Percentiles rank a stretch among this genome's conserved stretches.
These are phyloP conservation scores for Pseudocercospora ulei DNA, from an alignment of 2,329 filamentous ascomycete genomes.

Conservation along the genomic window DNA sequence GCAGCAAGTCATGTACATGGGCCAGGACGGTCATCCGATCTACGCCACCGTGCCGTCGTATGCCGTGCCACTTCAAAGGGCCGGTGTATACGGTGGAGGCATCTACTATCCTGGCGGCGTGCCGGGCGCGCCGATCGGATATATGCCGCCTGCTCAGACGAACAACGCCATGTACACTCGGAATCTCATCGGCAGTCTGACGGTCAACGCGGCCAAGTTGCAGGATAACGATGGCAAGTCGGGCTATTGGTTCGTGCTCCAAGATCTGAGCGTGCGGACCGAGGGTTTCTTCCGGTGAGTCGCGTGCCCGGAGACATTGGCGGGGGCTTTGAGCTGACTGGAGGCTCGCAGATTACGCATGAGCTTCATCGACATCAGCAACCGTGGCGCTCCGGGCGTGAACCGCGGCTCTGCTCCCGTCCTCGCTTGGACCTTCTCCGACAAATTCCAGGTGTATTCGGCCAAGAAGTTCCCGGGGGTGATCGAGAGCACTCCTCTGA, in stretches of 20 bases:
- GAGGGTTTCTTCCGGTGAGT: slow-evolving; percentile 80
- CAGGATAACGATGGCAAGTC: slow-evolving; percentile 68
- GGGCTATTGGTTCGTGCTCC: slow-evolving; percentile 93
- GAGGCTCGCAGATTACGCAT: slow-evolving; percentile 49
- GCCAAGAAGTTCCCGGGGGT: slow-evolving; percentile 98
- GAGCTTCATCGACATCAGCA: slow-evolving; percentile 75
- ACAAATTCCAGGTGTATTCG: slow-evolving; percentile 84
- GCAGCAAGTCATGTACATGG: slow-evolving; percentile 18
- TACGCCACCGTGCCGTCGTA: slow-evolving; percentile 22
- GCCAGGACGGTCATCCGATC: slow-evolving; percentile 20
- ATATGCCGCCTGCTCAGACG: slow-evolving; percentile 30
- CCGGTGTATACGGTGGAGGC: slow-evolving; percentile 16
- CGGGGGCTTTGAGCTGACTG: too few species aligned
- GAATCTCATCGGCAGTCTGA: slow-evolving; percentile 85
- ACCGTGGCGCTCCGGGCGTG: slow-evolving; percentile 39
- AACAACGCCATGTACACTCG: slow-evolving; percentile 82
- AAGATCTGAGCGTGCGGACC: slow-evolving; percentile 87
- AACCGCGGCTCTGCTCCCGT: slow-evolving; percentile 71
- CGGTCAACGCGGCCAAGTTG: slow-evolving; percentile 77
- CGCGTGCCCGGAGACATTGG: background rate
- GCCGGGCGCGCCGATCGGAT: slow-evolving; percentile 17
- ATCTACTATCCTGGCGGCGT: slow-evolving; percentile 20
- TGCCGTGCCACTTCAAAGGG: slow-evolving; percentile 15
- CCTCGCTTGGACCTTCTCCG: slow-evolving; percentile 74
- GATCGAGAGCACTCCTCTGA: slow-evolving; percentile 81